Conservation (phyloP, 148 eudicot genomes). For the Linanthus parryae region DNA sequence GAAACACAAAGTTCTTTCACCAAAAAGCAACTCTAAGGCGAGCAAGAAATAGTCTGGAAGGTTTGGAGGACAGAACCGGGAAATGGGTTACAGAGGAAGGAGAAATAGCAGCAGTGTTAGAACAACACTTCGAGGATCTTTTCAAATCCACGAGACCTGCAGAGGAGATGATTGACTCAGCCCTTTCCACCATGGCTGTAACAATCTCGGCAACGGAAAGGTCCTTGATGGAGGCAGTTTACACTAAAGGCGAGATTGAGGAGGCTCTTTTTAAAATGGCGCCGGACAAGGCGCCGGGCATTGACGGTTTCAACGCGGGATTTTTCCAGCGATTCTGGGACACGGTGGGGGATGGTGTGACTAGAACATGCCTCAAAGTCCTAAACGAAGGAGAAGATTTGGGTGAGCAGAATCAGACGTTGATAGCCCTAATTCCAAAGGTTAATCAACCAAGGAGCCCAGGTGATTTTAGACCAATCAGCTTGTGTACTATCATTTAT, state of each 20-base stretch:
- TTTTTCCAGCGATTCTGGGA: neutral
- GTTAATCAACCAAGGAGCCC: neutral
- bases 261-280: neutral
- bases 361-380: neutral
- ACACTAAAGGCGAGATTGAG: neutral
- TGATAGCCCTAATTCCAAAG: neutral
- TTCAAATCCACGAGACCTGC: neutral
- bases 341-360: neutral
- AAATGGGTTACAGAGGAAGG: neutral
- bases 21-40: neutral
- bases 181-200: neutral
- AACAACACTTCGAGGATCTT: neutral
- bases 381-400: neutral
- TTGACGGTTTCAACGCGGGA: neutral
- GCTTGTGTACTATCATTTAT: neutral
- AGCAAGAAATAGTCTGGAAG: neutral
- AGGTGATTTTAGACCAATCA: neutral
- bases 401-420: neutral
- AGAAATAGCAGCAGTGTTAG: neutral
- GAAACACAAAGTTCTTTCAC: neutral
- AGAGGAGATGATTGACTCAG: neutral
- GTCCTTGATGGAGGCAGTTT: neutral
- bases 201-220: neutral
- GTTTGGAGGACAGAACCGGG: neutral
- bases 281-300: neutral